Evolutionary conservation across 2,329 filamentous ascomycete species (phyloP).

Genomic region (Tolypocladium amazonense): DNA sequence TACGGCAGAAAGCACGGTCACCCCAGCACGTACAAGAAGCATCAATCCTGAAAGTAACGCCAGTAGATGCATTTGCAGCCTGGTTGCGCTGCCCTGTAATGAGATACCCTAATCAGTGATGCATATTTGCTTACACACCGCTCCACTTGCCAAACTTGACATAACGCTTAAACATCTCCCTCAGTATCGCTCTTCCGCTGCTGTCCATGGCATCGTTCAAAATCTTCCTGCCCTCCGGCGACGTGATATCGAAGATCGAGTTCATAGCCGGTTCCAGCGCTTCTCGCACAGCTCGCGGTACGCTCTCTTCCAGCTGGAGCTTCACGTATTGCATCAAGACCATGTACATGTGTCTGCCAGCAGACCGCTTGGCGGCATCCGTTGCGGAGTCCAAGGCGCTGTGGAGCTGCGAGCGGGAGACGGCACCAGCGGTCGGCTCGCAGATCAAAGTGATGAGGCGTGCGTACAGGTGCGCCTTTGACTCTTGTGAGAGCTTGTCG

Average conservation of each 20-base stretch:
- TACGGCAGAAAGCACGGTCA: conserved; percentile 49
- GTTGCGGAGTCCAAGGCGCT: conserved; percentile 46
- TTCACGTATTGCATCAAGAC: conserved; percentile 49
- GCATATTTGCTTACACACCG: conserved; percentile 30
- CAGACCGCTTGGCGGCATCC: conserved; percentile 49
- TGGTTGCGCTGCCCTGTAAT: conserved; percentile 1
- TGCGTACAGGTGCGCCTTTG: conserved; percentile 40
- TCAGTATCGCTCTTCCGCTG: conserved; percentile 47
- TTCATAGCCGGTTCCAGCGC: conserved; percentile 48
- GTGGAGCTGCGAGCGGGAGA: conserved; percentile 34
- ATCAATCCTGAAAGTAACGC: conserved; percentile 4
- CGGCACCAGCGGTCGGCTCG: conserved; percentile 46
- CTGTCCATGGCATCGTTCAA: conserved; percentile 50
- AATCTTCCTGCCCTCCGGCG: conserved; percentile 41
- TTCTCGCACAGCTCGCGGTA: conserved; percentile 40
- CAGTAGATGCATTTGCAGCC: not conserved
- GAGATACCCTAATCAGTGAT: conserved; percentile 4
- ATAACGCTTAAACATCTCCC: conserved; percentile 48
- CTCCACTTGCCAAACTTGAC: conserved; percentile 55
- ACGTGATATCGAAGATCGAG: conserved; percentile 47
- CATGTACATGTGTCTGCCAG: conserved; percentile 51
- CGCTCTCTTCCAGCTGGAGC: conserved; percentile 45
- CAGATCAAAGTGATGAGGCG: conserved; percentile 49
- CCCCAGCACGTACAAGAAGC: conserved; percentile 36
- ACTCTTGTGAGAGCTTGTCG: conserved; percentile 19